Percentiles rank a stretch among this genome's conserved stretches.
Conservation (phyloP, 108 stramenopile genomes). For the Skeletonema potamos region DNA sequence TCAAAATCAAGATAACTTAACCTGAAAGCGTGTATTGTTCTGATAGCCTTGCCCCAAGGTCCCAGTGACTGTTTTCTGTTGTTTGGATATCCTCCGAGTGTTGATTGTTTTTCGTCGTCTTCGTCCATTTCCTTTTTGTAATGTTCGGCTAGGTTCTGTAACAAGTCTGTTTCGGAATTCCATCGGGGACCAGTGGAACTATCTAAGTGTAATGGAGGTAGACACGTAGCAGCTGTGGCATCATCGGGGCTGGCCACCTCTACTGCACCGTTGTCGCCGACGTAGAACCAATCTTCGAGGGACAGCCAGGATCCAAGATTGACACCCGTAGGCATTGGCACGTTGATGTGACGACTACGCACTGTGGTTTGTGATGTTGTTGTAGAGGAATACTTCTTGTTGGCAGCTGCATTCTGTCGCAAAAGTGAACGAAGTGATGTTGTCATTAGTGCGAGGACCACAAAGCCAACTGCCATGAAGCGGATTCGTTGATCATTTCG, state of each 20-base stretch:
- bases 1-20: constrained; percentile 62
- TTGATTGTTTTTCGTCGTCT: background rate
- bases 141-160: constrained; percentile 37
- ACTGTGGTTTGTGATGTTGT: background rate
- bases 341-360: background rate
- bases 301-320: constrained; percentile 72
- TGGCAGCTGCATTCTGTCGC: background rate
- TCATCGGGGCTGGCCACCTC: constrained; percentile 71
- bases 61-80: constrained; percentile 16
- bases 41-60: constrained; percentile 48
- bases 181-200: constrained; percentile 60
- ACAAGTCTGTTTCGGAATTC: constrained; percentile 79
- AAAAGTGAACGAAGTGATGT: background rate
- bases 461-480: background rate
- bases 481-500: background rate
- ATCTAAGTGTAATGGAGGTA: constrained; percentile 66
- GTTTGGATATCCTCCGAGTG: constrained; percentile 17
- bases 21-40: constrained; percentile 63
- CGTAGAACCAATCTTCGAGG: constrained; percentile 85
- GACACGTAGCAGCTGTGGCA: constrained; percentile 49
- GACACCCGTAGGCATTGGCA: constrained; percentile 63
- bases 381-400: background rate
- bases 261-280: constrained; percentile 56
- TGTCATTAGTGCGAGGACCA: background rate
- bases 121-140: constrained; percentile 30